Evolutionary conservation across 768 basidiomycete genomes (phyloP).

Genomic region (Kwoniella pini): DNA sequence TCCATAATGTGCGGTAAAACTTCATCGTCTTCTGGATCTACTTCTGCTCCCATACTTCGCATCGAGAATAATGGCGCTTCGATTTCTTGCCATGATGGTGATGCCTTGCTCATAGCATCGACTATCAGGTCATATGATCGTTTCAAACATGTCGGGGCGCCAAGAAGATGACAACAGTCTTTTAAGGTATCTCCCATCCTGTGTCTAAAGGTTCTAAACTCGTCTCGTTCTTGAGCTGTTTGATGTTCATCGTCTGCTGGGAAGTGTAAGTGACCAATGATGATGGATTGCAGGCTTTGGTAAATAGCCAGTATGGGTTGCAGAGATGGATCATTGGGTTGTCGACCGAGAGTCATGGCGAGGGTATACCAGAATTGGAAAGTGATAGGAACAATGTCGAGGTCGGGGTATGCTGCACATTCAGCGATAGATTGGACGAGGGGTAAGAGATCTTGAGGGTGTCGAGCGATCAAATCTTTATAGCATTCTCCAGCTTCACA

Average conservation of each 20-base stretch:
- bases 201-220: constrained; percentile 92
- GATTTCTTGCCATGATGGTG: constrained; percentile 87
- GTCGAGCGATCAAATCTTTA: constrained; percentile 79
- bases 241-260: constrained; percentile 67
- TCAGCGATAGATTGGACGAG: constrained; percentile 91
- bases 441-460: constrained; percentile 89
- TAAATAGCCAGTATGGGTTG: constrained; percentile 77
- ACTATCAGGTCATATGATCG: constrained; percentile 80
- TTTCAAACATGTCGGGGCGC: constrained; percentile 77
- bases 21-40: constrained; percentile 76
- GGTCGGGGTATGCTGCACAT: constrained; percentile 87
- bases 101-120: constrained; percentile 64
- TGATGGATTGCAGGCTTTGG: constrained; percentile 75
- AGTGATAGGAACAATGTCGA: constrained; percentile 95
- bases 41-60: constrained; percentile 95
- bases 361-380: constrained; percentile 99
- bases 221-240: constrained; percentile 81
- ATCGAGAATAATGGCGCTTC: constrained; percentile 97
- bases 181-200: constrained; percentile 99
- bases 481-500: constrained; percentile 98
- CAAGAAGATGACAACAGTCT: constrained; percentile 93
- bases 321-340: constrained; percentile 53
- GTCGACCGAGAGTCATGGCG: constrained; percentile 83
- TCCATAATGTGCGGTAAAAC: constrained; percentile 97
- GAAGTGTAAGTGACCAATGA: constrained; percentile 89